Evolutionary conservation across 495 filamentous ascomycete genomes (phyloP).

Genomic region (Trichoderma reesei): DNA sequence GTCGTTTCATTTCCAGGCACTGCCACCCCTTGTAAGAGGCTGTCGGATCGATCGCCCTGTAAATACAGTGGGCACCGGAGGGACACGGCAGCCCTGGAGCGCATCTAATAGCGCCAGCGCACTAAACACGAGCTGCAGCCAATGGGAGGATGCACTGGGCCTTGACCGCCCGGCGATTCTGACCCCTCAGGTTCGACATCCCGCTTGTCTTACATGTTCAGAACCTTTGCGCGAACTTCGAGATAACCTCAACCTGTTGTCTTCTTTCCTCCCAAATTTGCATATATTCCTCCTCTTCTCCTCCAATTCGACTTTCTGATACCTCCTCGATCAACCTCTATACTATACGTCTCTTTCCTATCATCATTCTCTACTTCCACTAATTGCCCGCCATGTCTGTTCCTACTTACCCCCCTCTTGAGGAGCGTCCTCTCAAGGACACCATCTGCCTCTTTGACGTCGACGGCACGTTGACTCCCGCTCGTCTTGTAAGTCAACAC

Average conservation of each 20-base stretch:
- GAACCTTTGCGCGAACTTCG: no score
- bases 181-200: constrained; percentile 3
- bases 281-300: background rate
- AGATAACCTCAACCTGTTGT: no score
- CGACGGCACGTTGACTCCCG: constrained; percentile 74
- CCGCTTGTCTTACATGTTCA: no score
- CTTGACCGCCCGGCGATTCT: constrained; percentile 6
- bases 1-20: background rate
- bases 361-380: background rate
- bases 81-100: no score
- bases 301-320: background rate
- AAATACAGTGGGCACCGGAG: no score
- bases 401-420: constrained; percentile 57
- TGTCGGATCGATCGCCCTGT: no score
- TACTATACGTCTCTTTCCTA: background rate
- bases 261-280: background rate
- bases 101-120: no score
- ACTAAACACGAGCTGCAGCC: no score
- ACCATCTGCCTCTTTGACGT: constrained; percentile 93
- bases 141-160: no score
- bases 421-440: constrained; percentile 72
- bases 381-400: constrained; percentile 58
- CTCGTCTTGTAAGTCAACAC: constrained; percentile 51
- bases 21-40: background rate
- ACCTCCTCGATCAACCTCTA: background rate